Evolutionary conservation across 1,284 basidiomycete genomes (phyloP), one percentile per base, ranked within the genome.

Genomic region (Ganoderma lingzhi): DNA sequence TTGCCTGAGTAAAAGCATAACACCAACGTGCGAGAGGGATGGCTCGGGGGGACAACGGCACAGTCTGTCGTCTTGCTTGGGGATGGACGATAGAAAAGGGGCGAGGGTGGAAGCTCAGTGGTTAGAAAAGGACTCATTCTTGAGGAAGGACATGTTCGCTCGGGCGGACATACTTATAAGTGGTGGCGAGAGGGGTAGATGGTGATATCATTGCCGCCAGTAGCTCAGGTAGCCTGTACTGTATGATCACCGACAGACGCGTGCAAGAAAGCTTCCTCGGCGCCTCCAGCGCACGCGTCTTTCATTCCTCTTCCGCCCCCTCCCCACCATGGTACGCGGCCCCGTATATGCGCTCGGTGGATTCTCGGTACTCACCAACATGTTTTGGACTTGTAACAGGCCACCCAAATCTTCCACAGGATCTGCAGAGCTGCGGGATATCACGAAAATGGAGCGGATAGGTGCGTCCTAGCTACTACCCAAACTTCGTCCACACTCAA

Each of bases 361-460:
- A 42, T 62, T 23, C 17, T 6, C 39, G 23, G 44, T 55, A 32
- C 42, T 44, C 17, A 44, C 42, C 4, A 12, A 44, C 42, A 56
- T 42, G 23, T 17, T 35, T 28, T 42, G 88, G 89, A 87, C 90
- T 19, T 44, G 1, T 5, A 17, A 6, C 17, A 44, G 42, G 17
- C 42, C 17, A 85, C 90, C 76, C 87, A 92, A 79, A 94, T 94
- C n/a, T 75, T 83, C 89, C 3, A 90, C 92, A 70, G 90, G 90
- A 48, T 89, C 90, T 59, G 88, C 91, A 58, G 92, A 94, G 80
- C 81, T 96, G 71, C 88, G 95, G 70, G 96, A 97, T 78, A 92
- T 96, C 68, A 96, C 95, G 66, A 96, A 96, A 86, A 96, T 97
- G 90, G 96, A 98, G 88, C 93, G 96, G 71, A 98, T 98, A 80